Evolutionary conservation across 192 early-diverging fungal genomes (phyloP), one percentile per base, ranked within the genome.

Genomic region (Phycomyces nitens): DNA sequence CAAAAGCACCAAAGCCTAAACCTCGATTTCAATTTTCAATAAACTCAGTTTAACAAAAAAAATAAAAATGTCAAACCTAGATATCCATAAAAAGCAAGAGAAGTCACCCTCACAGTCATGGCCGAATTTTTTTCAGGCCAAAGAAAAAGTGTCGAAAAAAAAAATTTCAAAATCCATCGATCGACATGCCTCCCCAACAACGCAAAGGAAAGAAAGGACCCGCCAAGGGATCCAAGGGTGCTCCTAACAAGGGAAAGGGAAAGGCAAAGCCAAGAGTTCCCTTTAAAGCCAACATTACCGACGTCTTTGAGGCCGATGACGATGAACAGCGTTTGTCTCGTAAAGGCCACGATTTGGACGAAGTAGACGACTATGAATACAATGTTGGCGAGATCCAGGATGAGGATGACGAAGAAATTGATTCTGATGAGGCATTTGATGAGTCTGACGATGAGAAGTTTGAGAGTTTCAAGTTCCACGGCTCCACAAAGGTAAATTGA

Each of bases 361-460:
- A 80, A 43, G 82, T 86, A 41, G 84, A 84, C 12, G 86, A 85
- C 62, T 80, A 83, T 51, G 86, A 89, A 61, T 92, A 89, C 72
- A 82, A 92, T 56, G 81, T 84, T 6, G 89, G 87, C 40, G 75
- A 83, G 22, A 91, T 97, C 39, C 84, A 89, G 22, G 78, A 83
- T 5, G 92, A 94, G 58, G 93, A 98, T 69, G 94, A 98, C 66
- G 94, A 98, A 66, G 94, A 96, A 58, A 94, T 96, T 52, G 87
- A 90, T 39, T 91, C 92, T 43, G 94, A 98, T 64, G 92, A 89
- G 26, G 94, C 94, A 5, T 95, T 95, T 76, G 82, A 93, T 53
- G 86, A 86, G 14, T 80, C 78, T 49, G 94, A 95, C 61, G 92
- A 95, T 53, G 89, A 94, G 54, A 73, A 84, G 54, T 97, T 91